Evolutionary conservation across 169 alveolate species (phyloP).

Genomic region (Plasmodium coatneyi): DNA sequence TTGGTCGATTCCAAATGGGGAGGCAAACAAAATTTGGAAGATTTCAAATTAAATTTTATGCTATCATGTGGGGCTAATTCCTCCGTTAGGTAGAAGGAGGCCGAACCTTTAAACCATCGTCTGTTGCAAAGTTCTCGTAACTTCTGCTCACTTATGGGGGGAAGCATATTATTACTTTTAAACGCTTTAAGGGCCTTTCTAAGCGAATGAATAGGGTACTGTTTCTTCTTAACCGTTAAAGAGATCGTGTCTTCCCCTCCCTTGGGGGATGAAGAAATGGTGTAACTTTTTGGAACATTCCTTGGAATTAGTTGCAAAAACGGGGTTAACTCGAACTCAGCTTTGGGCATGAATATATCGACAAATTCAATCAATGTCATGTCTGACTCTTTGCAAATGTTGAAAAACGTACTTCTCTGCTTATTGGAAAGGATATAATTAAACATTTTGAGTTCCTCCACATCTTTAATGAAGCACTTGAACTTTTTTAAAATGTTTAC

Average conservation of each 20-base stretch:
- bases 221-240: constrained; percentile 63
- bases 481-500: constrained; percentile 78
- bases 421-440: constrained; percentile 67
- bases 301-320: constrained; percentile 86
- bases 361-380: constrained; percentile 83
- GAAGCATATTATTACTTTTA: constrained; percentile 65
- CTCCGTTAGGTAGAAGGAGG: constrained; percentile 67
- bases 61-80: constrained; percentile 46
- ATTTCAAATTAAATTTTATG: constrained; percentile 35
- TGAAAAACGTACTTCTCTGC: constrained; percentile 49
- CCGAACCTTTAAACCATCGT: constrained; percentile 65
- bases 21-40: constrained; percentile 57
- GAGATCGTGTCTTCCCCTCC: constrained; percentile 51
- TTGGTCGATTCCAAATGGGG: constrained; percentile 38
- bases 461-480: constrained; percentile 80
- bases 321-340: constrained; percentile 81
- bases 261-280: constrained; percentile 86
- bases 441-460: constrained; percentile 76
- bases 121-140: constrained; percentile 46
- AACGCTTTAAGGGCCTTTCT: constrained; percentile 54
- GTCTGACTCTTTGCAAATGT: constrained; percentile 77
- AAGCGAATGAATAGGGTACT: constrained; percentile 71
- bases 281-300: constrained; percentile 83
- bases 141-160: constrained; percentile 53
- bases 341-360: constrained; percentile 80